Evolutionary conservation across 164 flowering plant genomes (phyloP).

Genomic region (Hamamelis virginiana): DNA sequence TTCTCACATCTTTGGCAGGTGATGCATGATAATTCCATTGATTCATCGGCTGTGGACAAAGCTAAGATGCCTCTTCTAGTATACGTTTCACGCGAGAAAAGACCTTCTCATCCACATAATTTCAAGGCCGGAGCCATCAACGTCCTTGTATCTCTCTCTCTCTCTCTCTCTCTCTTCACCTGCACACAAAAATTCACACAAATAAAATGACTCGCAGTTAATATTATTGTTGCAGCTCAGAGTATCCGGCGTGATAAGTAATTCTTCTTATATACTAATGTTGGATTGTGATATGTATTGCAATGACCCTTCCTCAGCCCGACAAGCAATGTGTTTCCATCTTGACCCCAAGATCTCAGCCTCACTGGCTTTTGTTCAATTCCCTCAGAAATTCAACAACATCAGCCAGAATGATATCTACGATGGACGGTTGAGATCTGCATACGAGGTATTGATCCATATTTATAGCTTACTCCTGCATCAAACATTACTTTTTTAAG

Average conservation of each 20-base stretch:
- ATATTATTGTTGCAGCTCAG: conserved; percentile 27
- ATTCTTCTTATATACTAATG: conserved; percentile 26
- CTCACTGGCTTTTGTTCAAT: conserved; percentile 31
- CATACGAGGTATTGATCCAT: conserved; percentile 6
- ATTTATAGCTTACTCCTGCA: too few relatives aligned
- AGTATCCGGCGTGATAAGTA: conserved; percentile 34
- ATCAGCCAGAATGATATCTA: conserved; percentile 33
- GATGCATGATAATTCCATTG: conserved; percentile 3
- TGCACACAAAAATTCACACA: neutral
- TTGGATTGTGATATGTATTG: conserved; percentile 48
- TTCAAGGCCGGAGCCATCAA: conserved; percentile 39
- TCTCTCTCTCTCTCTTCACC: neutral
- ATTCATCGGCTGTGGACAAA: neutral
- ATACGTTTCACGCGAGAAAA: conserved; percentile 26
- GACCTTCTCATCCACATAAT: conserved; percentile 15
- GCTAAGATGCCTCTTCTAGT: conserved; percentile 23
- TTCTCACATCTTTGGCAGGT: conserved; percentile 15
- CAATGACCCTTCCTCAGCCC: conserved; percentile 34
- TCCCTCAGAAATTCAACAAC: conserved; percentile 36
- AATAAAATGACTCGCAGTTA: neutral
- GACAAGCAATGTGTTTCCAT: conserved; percentile 37
- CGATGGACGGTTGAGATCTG: conserved; percentile 14
- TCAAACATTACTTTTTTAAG: neutral
- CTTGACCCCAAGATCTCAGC: conserved; percentile 27
- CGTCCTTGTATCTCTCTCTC: conserved; percentile 16